Evolutionary conservation across 164 flowering plant genomes (phyloP).

Genomic region (Pachysandra terminalis): DNA sequence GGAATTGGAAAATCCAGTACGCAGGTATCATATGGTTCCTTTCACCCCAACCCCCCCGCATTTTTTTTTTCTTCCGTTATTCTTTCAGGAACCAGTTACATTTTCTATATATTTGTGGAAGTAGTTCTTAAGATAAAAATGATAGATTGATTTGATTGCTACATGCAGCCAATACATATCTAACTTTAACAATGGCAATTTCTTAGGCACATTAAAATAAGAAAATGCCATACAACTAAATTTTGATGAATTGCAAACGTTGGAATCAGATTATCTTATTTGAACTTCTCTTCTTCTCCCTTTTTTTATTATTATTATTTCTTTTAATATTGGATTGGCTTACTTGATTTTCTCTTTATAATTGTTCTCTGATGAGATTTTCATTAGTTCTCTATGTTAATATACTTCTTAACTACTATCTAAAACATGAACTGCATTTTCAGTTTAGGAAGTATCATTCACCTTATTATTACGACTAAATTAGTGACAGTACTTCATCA

Average conservation of each 20-base stretch:
- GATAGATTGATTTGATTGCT: not conserved
- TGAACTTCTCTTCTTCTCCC: too few relatives aligned
- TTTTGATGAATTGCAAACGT: too few relatives aligned
- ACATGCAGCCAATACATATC: not conserved
- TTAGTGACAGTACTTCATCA: too few relatives aligned
- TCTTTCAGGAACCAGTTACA: not conserved
- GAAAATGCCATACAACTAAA: not conserved
- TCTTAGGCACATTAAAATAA: not conserved
- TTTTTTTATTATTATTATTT: too few relatives aligned
- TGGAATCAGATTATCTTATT: not conserved
- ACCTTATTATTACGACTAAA: too few relatives aligned
- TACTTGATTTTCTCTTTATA: not conserved
- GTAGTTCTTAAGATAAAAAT: not conserved
- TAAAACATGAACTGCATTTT: too few relatives aligned
- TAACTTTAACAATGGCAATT: not conserved
- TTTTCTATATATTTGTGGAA: not conserved
- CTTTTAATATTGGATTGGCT: too few relatives aligned
- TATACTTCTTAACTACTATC: too few relatives aligned
- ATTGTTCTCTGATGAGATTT: not conserved
- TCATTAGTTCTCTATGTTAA: not conserved
- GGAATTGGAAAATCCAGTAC: conserved; percentile 69
- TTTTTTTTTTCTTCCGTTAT: not conserved
- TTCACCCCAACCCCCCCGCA: too few relatives aligned
- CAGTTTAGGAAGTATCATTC: too few relatives aligned
- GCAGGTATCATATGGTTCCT: conserved; percentile 52